Evolutionary conservation across 345 rosid genomes (phyloP).

Genomic region (Sisymbrium altissimum): DNA sequence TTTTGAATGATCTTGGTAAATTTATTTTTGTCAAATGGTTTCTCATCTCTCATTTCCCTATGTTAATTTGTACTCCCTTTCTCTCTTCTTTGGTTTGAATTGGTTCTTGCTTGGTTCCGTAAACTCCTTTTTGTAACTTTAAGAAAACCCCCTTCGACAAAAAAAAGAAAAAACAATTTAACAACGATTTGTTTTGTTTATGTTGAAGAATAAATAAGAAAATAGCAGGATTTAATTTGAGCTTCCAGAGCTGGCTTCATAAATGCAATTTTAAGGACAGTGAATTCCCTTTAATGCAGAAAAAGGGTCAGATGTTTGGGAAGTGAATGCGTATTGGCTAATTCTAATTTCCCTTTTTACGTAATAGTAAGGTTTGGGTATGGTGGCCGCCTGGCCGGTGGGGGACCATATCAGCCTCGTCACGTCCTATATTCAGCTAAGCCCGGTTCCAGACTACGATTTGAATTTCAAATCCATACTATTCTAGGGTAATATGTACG

Average conservation of each 20-base stretch:
- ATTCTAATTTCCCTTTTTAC: not conserved
- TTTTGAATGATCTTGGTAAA: not conserved
- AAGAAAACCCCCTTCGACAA: not conserved
- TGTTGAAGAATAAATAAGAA: not conserved
- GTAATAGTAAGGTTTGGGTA: not conserved
- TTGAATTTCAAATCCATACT: slow-evolving; percentile 7
- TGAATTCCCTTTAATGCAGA: not conserved
- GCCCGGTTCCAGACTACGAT: not conserved
- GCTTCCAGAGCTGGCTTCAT: not conserved
- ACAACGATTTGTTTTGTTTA: not conserved
- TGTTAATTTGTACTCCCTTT: not conserved
- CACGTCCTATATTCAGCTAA: not conserved
- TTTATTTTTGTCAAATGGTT: too few species aligned
- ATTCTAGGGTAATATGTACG: not conserved
- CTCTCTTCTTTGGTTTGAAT: not conserved
- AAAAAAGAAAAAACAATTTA: not conserved
- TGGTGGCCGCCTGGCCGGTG: not conserved
- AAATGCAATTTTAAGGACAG: not conserved
- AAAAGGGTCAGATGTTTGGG: not conserved
- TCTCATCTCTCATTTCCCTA: not conserved
- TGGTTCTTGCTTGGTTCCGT: not conserved
- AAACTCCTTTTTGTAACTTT: not conserved
- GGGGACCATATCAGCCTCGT: slow-evolving; percentile 11
- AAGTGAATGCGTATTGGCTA: not conserved
- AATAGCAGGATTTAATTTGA: not conserved